Conservation (phyloP, 2,329 filamentous ascomycete genomes). For the Penicillium nordicum region DNA sequence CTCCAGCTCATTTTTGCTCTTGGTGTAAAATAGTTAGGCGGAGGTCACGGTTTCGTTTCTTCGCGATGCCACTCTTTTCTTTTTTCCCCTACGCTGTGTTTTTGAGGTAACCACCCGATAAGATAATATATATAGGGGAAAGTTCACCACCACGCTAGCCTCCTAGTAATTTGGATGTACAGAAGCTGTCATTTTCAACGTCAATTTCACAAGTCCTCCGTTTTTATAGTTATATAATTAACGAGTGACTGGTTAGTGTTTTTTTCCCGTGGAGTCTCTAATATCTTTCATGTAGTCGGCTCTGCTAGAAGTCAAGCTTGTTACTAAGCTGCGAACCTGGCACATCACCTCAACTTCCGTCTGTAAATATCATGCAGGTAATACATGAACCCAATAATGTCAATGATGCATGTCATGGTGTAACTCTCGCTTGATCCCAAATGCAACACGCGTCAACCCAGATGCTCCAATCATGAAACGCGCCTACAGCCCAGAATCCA, state of each 20-base stretch:
- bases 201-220: too few relatives aligned
- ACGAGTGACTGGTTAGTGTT: too few relatives aligned
- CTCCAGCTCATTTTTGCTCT: not conserved
- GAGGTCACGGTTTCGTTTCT: not conserved
- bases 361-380: not conserved
- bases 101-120: too few relatives aligned
- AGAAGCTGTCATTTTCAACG: too few relatives aligned
- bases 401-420: not conserved
- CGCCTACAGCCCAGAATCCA: conserved; percentile 4
- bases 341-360: not conserved
- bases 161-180: not conserved
- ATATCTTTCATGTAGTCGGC: not conserved
- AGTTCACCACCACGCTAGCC: not conserved
- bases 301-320: not conserved
- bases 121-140: too few relatives aligned
- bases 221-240: too few relatives aligned
- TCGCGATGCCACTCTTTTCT: not conserved
- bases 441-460: too few relatives aligned
- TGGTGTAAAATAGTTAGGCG: not conserved
- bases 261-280: too few relatives aligned
- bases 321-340: not conserved
- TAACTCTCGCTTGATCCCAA: not conserved
- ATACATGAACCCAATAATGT: not conserved
- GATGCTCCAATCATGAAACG: conserved; percentile 14
- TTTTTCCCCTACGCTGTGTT: not conserved